phyloP scores from a whole-genome alignment of 805 yeast species.

The Starmerella geochares region DNA sequence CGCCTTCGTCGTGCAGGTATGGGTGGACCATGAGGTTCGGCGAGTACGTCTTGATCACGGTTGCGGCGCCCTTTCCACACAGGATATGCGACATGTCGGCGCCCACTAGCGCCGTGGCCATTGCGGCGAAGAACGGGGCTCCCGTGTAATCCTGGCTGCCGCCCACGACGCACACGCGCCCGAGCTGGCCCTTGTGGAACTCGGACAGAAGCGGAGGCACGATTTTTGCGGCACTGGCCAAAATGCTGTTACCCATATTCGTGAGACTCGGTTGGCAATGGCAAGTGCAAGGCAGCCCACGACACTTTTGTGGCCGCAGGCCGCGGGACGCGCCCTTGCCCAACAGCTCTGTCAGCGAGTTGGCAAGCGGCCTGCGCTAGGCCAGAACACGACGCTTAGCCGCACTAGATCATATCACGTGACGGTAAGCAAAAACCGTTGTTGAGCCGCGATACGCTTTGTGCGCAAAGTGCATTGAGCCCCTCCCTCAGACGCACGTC shows the following conservation, averaged over 20 bases:
- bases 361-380: too few relatives aligned
- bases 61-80: constrained; percentile 72
- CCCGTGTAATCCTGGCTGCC: constrained; percentile 96
- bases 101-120: constrained; percentile 74
- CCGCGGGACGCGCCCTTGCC: neutral
- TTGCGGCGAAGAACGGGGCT: constrained; percentile 86
- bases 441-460: neutral
- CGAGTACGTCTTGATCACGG: constrained; percentile 73
- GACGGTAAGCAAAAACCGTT: neutral
- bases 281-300: neutral
- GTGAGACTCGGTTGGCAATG: neutral
- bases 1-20: constrained; percentile 45
- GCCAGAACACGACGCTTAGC: too few relatives aligned
- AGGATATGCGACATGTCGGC: constrained; percentile 81
- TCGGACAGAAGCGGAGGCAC: constrained; percentile 46
- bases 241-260: neutral
- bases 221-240: constrained; percentile 35
- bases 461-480: neutral
- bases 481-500: neutral
- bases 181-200: constrained; percentile 88
- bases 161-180: constrained; percentile 77
- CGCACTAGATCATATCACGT: too few relatives aligned
- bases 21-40: constrained; percentile 98
- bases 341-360: too few relatives aligned
- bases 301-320: neutral